Conservation (phyloP, 345 rosid species). For the Lumnitzera racemosa region DNA sequence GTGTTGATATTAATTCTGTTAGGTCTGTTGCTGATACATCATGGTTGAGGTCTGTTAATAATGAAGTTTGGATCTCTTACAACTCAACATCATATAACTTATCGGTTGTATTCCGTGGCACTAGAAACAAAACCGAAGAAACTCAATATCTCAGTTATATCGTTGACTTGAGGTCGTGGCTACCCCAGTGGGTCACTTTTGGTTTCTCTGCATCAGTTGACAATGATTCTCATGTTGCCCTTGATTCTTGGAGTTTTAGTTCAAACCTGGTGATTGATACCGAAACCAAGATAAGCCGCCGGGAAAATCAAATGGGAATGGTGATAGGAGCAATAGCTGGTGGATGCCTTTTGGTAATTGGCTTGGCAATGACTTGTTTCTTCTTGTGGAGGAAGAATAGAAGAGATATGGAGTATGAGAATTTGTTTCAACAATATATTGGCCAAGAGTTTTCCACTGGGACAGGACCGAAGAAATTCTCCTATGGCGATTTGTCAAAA, state of each 20-base stretch:
- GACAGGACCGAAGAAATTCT: constrained; percentile 15
- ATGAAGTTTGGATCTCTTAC: constrained; percentile 8
- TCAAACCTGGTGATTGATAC: constrained; percentile 1
- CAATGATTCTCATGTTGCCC: background rate
- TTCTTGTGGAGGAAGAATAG: constrained; percentile 6
- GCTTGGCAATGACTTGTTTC: background rate
- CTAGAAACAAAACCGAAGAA: background rate
- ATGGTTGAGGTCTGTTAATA: background rate
- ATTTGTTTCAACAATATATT: background rate
- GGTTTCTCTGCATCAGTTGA: constrained; percentile 12
- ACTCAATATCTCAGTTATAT: background rate
- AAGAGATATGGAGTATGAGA: background rate
- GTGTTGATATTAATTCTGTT: constrained; percentile 5
- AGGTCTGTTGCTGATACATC: background rate
- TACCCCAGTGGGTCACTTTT: constrained; percentile 8
- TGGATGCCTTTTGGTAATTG: constrained; percentile 1
- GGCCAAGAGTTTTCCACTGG: constrained; percentile 1
- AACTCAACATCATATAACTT: constrained; percentile 7
- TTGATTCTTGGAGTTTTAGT: constrained; percentile 7
- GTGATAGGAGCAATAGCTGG: constrained; percentile 4
- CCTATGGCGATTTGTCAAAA: constrained; percentile 3
- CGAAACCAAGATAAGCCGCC: background rate
- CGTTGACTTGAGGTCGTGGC: constrained; percentile 1
- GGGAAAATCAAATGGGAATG: background rate
- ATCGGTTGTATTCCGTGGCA: constrained; percentile 1